Conservation (phyloP, 352 stramenopile species). For the Thalassiosira exigua region DNA sequence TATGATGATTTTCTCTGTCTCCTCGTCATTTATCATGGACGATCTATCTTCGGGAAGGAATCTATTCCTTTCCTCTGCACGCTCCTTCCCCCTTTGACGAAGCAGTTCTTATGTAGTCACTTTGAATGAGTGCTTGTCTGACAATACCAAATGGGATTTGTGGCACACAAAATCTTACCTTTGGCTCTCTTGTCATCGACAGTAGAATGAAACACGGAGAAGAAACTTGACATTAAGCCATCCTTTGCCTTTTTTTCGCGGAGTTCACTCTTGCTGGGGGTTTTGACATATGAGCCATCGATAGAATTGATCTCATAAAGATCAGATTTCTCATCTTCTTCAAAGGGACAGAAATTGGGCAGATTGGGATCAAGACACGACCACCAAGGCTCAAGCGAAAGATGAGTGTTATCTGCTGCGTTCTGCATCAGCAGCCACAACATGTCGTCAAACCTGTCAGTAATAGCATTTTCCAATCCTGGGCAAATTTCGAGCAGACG, state of each 20-base stretch:
- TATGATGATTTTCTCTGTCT: conserved; percentile 67
- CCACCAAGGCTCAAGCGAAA: conserved; percentile 68
- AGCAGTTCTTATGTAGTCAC: conserved; percentile 42
- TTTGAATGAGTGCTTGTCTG: too few relatives aligned
- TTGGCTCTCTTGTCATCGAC: conserved; percentile 41
- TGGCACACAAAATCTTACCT: conserved; percentile 31
- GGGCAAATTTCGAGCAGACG: conserved; percentile 58
- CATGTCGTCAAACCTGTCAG: conserved; percentile 68
- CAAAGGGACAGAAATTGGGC: conserved; percentile 59
- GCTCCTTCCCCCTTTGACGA: conserved; percentile 32
- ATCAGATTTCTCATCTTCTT: conserved; percentile 32
- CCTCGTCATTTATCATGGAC: conserved; percentile 72
- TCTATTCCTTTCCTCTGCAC: conserved; percentile 49
- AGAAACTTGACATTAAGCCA: neutral
- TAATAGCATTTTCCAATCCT: conserved; percentile 52
- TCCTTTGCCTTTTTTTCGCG: conserved; percentile 36
- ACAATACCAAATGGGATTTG: too few relatives aligned
- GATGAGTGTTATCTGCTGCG: conserved; percentile 58
- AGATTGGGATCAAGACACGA: conserved; percentile 67
- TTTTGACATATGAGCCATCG: conserved; percentile 28
- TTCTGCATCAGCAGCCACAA: conserved; percentile 70
- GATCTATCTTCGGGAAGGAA: conserved; percentile 72
- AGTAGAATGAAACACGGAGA: conserved; percentile 13
- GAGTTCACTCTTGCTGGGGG: conserved; percentile 32
- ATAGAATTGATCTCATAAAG: conserved; percentile 4